phyloP scores from a whole-genome alignment of 768 basidiomycete species.

The Boletus subcaerulescens region DNA sequence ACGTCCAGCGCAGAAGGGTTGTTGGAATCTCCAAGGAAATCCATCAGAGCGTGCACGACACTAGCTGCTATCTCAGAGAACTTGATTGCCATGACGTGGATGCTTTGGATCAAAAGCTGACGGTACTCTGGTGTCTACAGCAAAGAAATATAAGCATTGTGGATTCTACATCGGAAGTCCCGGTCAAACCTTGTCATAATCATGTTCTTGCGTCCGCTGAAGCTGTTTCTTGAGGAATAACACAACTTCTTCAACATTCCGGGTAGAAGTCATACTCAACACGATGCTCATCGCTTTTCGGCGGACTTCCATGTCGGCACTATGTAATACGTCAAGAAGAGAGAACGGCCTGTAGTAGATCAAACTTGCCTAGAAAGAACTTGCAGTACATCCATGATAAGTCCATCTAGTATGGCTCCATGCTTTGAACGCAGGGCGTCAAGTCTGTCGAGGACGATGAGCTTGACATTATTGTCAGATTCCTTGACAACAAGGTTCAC shows the following conservation, averaged over 20 bases:
- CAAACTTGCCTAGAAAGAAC: constrained; percentile 68
- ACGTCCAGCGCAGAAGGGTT: constrained; percentile 96
- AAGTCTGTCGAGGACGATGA: constrained; percentile 92
- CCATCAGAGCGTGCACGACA: constrained; percentile 91
- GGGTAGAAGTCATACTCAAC: constrained; percentile 86
- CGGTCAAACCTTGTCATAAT: constrained; percentile 78
- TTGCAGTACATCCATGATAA: constrained; percentile 95
- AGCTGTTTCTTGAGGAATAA: constrained; percentile 97
- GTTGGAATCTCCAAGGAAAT: constrained; percentile 91
- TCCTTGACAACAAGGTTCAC: constrained; percentile 91
- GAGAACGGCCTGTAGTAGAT: not conserved
- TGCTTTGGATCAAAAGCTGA: constrained; percentile 94
- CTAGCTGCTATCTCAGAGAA: constrained; percentile 96
- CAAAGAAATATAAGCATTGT: not conserved
- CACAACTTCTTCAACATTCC: constrained; percentile 97
- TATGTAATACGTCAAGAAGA: constrained; percentile 26
- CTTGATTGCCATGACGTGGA: constrained; percentile 93
- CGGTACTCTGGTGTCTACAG: constrained; percentile 87
- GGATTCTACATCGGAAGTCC: not conserved
- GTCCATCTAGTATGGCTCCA: constrained; percentile 81
- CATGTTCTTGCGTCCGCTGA: constrained; percentile 86
- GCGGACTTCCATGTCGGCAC: constrained; percentile 95
- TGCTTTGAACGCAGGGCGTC: constrained; percentile 80
- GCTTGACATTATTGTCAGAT: constrained; percentile 98
- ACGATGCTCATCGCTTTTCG: constrained; percentile 89